These are phyloP conservation scores for Neopestalotiopsis rosae DNA, from an alignment of 2,329 filamentous ascomycete species.

Conservation along the genomic window DNA sequence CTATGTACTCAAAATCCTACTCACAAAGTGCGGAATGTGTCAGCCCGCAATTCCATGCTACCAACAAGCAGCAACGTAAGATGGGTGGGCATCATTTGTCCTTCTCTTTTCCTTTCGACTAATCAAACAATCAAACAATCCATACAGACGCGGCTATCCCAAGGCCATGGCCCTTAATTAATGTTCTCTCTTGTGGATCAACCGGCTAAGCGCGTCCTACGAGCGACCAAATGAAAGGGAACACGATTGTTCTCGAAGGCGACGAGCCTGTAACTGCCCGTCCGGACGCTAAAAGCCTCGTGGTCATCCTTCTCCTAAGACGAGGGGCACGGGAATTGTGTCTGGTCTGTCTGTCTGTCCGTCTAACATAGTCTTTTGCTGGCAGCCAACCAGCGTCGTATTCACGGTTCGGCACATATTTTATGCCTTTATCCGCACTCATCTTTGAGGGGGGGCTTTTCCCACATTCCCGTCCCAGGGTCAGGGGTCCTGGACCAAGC, in stretches of 20 bases:
- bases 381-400: constrained; percentile 17
- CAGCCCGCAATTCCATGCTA: constrained; percentile 6
- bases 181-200: not conserved
- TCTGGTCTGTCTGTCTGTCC: no score
- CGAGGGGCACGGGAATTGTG: not conserved
- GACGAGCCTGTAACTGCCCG: not conserved
- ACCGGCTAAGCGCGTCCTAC: not conserved
- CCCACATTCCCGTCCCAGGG: constrained; percentile 32
- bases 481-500: not conserved
- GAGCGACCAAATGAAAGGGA: not conserved
- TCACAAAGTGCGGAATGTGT: constrained; percentile 2
- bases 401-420: constrained; percentile 31
- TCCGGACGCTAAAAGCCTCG: not conserved
- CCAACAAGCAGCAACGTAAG: not conserved
- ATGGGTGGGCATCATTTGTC: not conserved
- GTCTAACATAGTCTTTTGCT: not conserved
- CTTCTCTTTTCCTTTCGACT: no score
- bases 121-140: not conserved
- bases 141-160: not conserved
- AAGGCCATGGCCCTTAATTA: not conserved
- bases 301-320: not conserved
- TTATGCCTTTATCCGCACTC: constrained; percentile 29
- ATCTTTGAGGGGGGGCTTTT: constrained; percentile 26
- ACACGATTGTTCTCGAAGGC: constrained; percentile 16
- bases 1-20: not conserved